Base-by-base conservation (phyloP, 2,329 filamentous ascomycete species). In the Fusarium irregulare region DNA sequence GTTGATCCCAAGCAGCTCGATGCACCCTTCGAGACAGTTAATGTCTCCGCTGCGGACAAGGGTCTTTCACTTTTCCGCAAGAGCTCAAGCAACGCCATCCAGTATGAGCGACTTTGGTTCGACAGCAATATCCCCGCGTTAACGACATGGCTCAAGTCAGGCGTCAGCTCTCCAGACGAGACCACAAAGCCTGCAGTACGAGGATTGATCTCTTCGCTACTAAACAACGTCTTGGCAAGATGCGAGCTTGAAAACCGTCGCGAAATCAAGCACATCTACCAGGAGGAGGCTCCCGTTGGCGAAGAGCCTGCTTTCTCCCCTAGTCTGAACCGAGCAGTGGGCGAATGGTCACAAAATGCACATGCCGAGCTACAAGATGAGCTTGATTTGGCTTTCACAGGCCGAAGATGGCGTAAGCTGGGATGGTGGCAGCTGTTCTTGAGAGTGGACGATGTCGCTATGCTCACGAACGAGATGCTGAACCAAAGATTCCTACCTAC, bases 401-500 rank as follows among this genome's bases (percentile, higher is more conserved):
- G 92, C n/a, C 85, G 83, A 20, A 85, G 89, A 41, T 98, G 95
- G 95, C 87, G 89, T 27, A 91, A 92, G 68, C 84, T 97, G 6
- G 87, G 90, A 18, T 98, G 95, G 94, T 98, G 93, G 92, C 97
- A 97, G 78, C 86, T 98, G 0, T 94, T 97, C 77, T 97, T 94
- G 94, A 89, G 93, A 21, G 94, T 96, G 25, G 95, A 98, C 76
- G 95, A 98, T 75, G 93, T 98, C 13, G 89, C 89, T 4, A 92
- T 95, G 86, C 89, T 97, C 57, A 90, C 92, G 4, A 88, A 89
- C 2, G 92, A 96, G 72, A 91, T 98, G 64, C 83, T 98, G 5
- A 87, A 88, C 64, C 89, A 90, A 68, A 86, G 88, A 9, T 98
- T 97, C 83, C 86, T 99, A 6, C 87, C 90, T 0, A 87, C 87